Evolutionary conservation across 192 early-diverging fungal species (phyloP).

Genomic region (Entomortierella parvispora): DNA sequence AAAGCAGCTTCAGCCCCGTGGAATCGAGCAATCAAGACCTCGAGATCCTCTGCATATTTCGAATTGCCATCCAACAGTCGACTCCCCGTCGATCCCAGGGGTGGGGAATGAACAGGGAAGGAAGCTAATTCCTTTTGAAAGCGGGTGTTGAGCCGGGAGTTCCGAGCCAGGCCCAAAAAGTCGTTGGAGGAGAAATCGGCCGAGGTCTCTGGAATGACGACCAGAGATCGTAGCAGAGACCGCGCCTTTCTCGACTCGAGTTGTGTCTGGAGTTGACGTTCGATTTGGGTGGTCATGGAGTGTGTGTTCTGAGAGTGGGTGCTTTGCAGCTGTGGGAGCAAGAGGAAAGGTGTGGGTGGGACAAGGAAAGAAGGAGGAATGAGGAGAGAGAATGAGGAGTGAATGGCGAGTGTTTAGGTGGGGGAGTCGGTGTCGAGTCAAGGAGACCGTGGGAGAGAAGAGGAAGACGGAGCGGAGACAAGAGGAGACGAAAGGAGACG

Average conservation of each 20-base stretch:
- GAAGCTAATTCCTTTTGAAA: constrained; percentile 56
- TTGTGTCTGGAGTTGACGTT: constrained; percentile 45
- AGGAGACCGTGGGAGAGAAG: background rate
- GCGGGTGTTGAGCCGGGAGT: constrained; percentile 53
- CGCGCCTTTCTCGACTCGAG: constrained; percentile 45
- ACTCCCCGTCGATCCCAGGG: constrained; percentile 82
- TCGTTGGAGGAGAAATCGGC: constrained; percentile 88
- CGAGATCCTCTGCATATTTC: constrained; percentile 66
- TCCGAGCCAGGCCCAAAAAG: constrained; percentile 76
- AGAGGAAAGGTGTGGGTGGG: background rate
- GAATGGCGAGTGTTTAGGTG: too few species aligned
- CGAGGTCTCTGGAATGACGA: constrained; percentile 51
- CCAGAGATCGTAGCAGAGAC: constrained; percentile 54
- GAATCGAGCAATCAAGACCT: constrained; percentile 69
- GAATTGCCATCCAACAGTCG: constrained; percentile 82
- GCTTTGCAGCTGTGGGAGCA: background rate
- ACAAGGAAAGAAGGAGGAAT: background rate
- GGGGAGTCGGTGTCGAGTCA: background rate
- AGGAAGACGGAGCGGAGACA: background rate
- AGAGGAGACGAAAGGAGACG: background rate
- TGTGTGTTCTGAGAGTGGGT: too few species aligned
- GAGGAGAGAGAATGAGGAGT: background rate
- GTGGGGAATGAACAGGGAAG: constrained; percentile 44
- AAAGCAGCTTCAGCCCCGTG: constrained; percentile 68
- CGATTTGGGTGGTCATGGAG: constrained; percentile 31